Evolutionary conservation across 352 stramenopile genomes (phyloP), one percentile per base, ranked within the genome.

Genomic region (Phytophthora sansomeana): DNA sequence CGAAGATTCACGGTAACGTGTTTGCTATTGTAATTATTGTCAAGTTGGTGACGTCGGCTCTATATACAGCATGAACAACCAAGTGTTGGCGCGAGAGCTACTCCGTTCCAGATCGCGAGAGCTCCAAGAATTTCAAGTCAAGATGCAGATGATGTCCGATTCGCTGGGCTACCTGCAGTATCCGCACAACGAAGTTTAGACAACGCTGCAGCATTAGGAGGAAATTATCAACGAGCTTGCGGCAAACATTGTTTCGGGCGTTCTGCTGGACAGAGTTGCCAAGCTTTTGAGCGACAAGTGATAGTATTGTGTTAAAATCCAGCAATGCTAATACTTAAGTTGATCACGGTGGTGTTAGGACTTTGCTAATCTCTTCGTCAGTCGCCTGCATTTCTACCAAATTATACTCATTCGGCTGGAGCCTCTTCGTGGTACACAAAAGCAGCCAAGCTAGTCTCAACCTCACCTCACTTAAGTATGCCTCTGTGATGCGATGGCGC

Each of bases 391-490:
- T 42, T 13, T 54, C 47, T 9, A 24, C 30, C 1, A 54, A 17
- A 29, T 42, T 54, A 3, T 54, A 19, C 1, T 39, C 30, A 19
- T 38, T 30, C 43, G 30, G 47, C n/a, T 14, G 17, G 5, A 42
- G 8, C 16, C 47, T 14, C 30, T 54, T 54, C n/a, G 47, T 54
- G 4, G 29, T 54, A 26, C 28, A 54, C 47, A 42, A 14, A 14
- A 54, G 6, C 44, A 52, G 11, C 44, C 44, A 52, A 26, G 44
- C 16, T n/a, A 54, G 30, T 42, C 47, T 28, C 30, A 54, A 29
- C 30, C 30, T 11, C 16, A 39, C 17, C 29, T 43, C 47, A 29
- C 30, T 32, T 4, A 42, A 6, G 47, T 54, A 54, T 30, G 30
- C 28, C 10, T 54, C 47, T 5, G 30, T 54, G 5, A 42, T 30